These are phyloP conservation scores for Papiliotrema laurentii DNA, from an alignment of 1,284 basidiomycete genomes.

Conservation along the genomic window DNA sequence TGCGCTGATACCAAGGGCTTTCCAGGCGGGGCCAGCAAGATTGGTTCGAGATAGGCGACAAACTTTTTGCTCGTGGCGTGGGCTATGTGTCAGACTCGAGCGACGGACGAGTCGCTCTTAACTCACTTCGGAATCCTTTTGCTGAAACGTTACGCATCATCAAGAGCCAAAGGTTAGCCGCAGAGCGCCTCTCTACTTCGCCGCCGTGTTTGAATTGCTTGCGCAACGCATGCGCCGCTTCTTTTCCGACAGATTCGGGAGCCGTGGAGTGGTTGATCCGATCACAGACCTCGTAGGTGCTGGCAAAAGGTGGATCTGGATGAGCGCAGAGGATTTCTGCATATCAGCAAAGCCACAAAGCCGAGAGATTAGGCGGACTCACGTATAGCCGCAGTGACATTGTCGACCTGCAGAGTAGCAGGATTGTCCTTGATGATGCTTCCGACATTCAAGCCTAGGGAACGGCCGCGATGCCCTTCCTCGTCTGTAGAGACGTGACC, in stretches of 20 bases:
- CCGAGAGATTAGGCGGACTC: slow-evolving; percentile 11
- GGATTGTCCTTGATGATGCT: slow-evolving; percentile 3
- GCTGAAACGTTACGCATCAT: slow-evolving; percentile 37
- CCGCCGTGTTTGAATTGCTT: slow-evolving; percentile 44
- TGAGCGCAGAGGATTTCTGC: slow-evolving; percentile 29
- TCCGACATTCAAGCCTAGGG: slow-evolving; percentile 18
- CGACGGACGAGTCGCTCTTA: too few relatives aligned
- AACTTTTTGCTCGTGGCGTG: slow-evolving; percentile 43
- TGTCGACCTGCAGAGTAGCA: slow-evolving; percentile 13
- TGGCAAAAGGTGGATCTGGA: slow-evolving; percentile 28
- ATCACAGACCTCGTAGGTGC: slow-evolving; percentile 42
- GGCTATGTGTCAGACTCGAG: slow-evolving; percentile 22
- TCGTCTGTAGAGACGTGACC: slow-evolving; percentile 14
- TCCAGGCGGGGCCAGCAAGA: slow-evolving; percentile 21
- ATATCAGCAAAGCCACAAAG: not conserved
- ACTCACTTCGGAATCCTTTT: slow-evolving; percentile 38
- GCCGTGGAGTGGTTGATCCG: slow-evolving; percentile 39
- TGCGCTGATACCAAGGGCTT: slow-evolving; percentile 24
- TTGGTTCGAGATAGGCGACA: slow-evolving; percentile 27
- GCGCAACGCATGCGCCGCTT: slow-evolving; percentile 41
- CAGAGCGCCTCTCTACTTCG: slow-evolving; percentile 35
- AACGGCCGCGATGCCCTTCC: slow-evolving; percentile 11
- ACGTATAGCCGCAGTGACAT: slow-evolving; percentile 37
- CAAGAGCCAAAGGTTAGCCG: slow-evolving; percentile 44
- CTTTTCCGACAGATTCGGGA: slow-evolving; percentile 38